Conservation (phyloP, 2,329 filamentous ascomycete genomes). For the Fusarium agapanthi region DNA sequence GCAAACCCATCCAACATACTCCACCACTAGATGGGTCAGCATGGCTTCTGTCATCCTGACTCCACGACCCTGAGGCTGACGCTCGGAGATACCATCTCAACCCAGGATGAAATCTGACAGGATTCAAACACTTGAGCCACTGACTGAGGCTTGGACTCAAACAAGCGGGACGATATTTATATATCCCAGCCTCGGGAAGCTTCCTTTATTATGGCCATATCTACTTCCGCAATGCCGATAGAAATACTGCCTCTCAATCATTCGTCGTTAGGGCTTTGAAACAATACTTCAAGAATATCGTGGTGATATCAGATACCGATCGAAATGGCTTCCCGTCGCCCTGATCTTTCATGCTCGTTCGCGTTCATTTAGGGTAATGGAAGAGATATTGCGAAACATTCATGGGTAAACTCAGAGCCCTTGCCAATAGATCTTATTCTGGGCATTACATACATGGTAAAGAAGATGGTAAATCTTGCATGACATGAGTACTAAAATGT, state of each 20-base stretch:
- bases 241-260: too few relatives aligned
- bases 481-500: fast-evolving
- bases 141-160: background rate
- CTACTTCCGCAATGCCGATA: background rate
- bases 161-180: background rate
- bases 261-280: too few relatives aligned
- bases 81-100: background rate
- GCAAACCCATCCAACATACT: background rate
- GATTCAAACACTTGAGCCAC: background rate
- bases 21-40: background rate
- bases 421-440: background rate
- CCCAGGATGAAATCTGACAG: background rate
- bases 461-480: fast-evolving
- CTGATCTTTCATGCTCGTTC: slow-evolving; percentile 42
- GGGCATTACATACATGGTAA: too few relatives aligned
- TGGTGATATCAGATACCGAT: fast-evolving
- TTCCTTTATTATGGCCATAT: background rate
- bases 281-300: too few relatives aligned
- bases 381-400: fast-evolving
- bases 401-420: fast-evolving
- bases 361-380: background rate
- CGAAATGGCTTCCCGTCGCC: slow-evolving; percentile 1
- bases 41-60: background rate
- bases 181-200: background rate
- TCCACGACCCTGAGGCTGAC: background rate